phyloP scores from a whole-genome alignment of 768 basidiomycete species.

The Plicaturopsis crispa region DNA sequence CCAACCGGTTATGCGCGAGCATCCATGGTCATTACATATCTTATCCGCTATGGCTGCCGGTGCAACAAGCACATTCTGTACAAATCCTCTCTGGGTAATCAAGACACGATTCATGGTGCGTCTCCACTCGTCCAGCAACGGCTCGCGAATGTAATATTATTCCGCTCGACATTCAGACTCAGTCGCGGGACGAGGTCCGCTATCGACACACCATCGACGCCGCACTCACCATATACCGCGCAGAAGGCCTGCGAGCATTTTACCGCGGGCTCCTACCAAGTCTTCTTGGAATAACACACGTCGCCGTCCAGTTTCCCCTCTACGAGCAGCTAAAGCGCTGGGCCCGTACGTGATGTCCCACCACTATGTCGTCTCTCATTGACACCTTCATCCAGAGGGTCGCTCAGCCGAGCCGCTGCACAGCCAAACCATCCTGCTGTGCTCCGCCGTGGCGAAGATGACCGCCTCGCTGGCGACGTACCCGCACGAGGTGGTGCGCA shows the following conservation, averaged over 20 bases:
- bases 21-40: constrained; percentile 84
- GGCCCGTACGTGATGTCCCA: constrained; percentile 56
- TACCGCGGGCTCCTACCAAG: constrained; percentile 94
- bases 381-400: constrained; percentile 25
- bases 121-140: constrained; percentile 7
- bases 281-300: constrained; percentile 87
- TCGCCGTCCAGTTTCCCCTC: constrained; percentile 95
- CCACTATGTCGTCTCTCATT: background rate
- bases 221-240: constrained; percentile 79
- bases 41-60: constrained; percentile 95
- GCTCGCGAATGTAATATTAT: no score
- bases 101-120: constrained; percentile 97
- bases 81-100: constrained; percentile 97
- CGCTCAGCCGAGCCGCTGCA: constrained; percentile 43
- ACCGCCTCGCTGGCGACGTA: constrained; percentile 93
- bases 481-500: constrained; percentile 98
- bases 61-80: constrained; percentile 85
- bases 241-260: constrained; percentile 83
- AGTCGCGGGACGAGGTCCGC: constrained; percentile 66
- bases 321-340: constrained; percentile 88
- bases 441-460: constrained; percentile 94
- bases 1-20: constrained; percentile 72
- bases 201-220: constrained; percentile 92
- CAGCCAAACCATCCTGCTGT: constrained; percentile 68
- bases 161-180: no score